Base-by-base conservation (phyloP, 805 yeast genomes). In the Babjeviella inositovora region DNA sequence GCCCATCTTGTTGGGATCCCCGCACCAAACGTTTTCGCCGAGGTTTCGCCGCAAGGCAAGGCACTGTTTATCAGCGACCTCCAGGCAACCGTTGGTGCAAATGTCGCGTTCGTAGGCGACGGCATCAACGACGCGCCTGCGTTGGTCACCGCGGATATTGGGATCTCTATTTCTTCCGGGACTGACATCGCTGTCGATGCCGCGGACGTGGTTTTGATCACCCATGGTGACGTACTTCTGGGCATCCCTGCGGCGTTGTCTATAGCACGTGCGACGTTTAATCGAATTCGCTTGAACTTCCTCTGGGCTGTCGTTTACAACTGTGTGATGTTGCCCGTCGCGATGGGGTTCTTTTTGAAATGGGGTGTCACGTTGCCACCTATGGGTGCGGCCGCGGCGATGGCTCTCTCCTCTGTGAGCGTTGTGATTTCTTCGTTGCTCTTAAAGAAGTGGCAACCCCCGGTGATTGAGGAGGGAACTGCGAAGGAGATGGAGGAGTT, bases 101-200 rank as follows among this genome's bases (percentile, higher is more conserved):
- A 56, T 10, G 74, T 90, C 19, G 87, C 85, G 5, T 84, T 92
- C 57, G 74, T 90, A 12, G 99, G 99, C 18, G 99, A 90, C 49
- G 99, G 99, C 29, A 80, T 90, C 33, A 90, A 90, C 45, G 99
- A 90, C 43, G 93, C 97, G 0, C 96, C 98, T 1, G 97, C 97
- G 0, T 59, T 90, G 26, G 93, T 81, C 2, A 63, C 75, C 26
- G 77, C 95, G 1, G 81, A 84, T 33, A 50, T 90, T 11, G 98
- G 98, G 13, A 70, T 92, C 37, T 90, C 97, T 7, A 69, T 92
- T 28, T 74, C 92, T 7, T 67, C 92, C 0, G 95, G 97, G 5
- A 80, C 97, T 0, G 97, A 90, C 38, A 80, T 90, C 34, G 97
- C 98, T 1, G 76, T 90, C 34, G 95, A 85, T 34, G 80, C 94